phyloP scores from a whole-genome alignment of 345 rosid genomes.

The Acer yangbiense region DNA sequence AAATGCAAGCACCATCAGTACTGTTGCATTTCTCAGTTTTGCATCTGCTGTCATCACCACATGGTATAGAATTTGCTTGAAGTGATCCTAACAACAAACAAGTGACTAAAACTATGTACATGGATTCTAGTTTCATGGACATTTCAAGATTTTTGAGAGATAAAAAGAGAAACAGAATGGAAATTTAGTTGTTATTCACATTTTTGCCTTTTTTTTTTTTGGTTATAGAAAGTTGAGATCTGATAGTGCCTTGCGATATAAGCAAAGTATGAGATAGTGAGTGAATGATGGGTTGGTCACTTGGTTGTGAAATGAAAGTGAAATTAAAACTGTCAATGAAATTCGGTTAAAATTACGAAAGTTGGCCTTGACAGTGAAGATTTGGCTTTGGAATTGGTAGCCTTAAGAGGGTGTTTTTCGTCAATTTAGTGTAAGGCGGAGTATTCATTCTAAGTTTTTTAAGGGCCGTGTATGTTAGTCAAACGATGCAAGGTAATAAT shows the following conservation, averaged over 20 bases:
- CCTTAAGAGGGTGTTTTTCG: background rate
- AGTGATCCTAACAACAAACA: conserved; percentile 24
- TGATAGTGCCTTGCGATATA: conserved; percentile 19
- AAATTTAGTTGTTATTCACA: conserved; percentile 12
- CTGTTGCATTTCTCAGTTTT: conserved; percentile 23
- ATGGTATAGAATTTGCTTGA: conserved; percentile 11
- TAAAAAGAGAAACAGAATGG: too few species aligned
- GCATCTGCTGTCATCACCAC: conserved; percentile 28
- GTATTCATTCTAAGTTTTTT: background rate
- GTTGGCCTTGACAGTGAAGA: background rate
- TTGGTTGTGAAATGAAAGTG: conserved; percentile 20
- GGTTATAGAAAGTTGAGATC: background rate
- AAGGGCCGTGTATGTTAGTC: background rate
- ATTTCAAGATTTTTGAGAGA: background rate
- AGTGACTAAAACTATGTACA: background rate
- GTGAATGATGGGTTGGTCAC: conserved; percentile 6
- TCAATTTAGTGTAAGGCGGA: background rate
- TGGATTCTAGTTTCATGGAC: background rate
- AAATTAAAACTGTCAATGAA: conserved; percentile 7
- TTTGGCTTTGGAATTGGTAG: background rate
- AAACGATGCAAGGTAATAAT: background rate
- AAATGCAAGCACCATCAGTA: conserved; percentile 30
- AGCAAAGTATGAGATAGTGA: conserved; percentile 19
- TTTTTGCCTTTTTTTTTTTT: background rate
- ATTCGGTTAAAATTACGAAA: background rate